Evolutionary conservation across 2,329 filamentous ascomycete genomes (phyloP).

Genomic region (Beauveria caledonica): DNA sequence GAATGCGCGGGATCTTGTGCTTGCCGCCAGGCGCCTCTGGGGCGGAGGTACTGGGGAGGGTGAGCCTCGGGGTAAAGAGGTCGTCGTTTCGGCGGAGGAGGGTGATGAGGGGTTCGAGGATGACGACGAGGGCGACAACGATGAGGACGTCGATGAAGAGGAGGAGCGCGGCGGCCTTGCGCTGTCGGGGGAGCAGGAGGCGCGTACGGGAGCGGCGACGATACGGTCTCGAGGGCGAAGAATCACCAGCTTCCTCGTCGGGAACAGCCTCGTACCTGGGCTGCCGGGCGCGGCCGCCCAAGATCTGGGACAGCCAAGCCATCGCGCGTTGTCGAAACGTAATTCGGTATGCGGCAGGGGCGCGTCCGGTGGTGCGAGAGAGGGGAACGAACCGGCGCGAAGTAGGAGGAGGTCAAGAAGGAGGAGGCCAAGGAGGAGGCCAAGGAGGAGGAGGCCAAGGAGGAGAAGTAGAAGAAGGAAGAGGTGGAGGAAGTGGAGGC

Average conservation of each 20-base stretch:
- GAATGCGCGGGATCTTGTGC: slow-evolving; percentile 64
- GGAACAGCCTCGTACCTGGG: slow-evolving; percentile 4
- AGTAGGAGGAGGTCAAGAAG: too few relatives aligned
- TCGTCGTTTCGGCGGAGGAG: slow-evolving; percentile 46
- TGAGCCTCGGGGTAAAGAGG: slow-evolving; percentile 22
- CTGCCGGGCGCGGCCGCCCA: not conserved
- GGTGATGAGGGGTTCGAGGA: slow-evolving; percentile 62
- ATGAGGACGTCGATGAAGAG: slow-evolving; percentile 53
- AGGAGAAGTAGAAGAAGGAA: not conserved
- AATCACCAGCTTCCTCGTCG: slow-evolving; percentile 5
- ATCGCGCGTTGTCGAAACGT: slow-evolving; percentile 2
- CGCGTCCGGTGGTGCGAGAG: not conserved
- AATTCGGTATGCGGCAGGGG: not conserved
- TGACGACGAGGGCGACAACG: slow-evolving; percentile 55
- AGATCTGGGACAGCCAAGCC: slow-evolving; percentile 6
- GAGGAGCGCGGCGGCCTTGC: slow-evolving; percentile 45
- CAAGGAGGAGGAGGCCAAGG: not conserved
- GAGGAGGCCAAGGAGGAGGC: not conserved
- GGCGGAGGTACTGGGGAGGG: slow-evolving; percentile 30
- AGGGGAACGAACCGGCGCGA: not conserved
- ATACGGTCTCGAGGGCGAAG: slow-evolving; percentile 2
- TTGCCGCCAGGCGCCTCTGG: slow-evolving; percentile 65
- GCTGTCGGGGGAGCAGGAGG: slow-evolving; percentile 8
- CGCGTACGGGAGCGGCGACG: slow-evolving; percentile 9
- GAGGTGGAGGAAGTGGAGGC: not conserved